Evolutionary conservation across 495 filamentous ascomycete genomes (phyloP), one percentile per base, ranked within the genome.

Genomic region (Corynascus novoguineensis): DNA sequence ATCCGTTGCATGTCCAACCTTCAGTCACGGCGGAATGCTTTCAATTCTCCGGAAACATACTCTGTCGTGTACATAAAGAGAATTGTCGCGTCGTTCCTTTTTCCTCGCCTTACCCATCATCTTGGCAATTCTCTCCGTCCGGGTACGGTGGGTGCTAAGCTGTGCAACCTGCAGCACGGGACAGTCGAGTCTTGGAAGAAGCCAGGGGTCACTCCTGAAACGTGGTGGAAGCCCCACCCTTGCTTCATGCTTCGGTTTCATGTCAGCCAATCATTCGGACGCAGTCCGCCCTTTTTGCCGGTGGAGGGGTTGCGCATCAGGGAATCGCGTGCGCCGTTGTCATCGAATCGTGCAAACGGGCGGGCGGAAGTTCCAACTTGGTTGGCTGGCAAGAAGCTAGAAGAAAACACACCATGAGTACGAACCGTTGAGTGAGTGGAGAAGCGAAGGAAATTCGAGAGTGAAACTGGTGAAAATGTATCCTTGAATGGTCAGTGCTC

Each of bases 261-360:
- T 41, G 37, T 38, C 22, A 25, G 24, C 56, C 56, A 58, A 58
- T 58, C 48, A 25, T 37, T 46, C 14, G 8, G 46, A 29, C 19
- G 29, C 38, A n/a, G 9, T 14, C 28, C 10, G 27, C 37, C 25
- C 1, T 6, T 37, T 58, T 31, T 52, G 47, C 21, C 37, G 49
- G n/a, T 24, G 41, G n/a, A 40, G 49, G 56, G 56, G 47, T 28
- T 17, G 15, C 8, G 31, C 53, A 17, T 8, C 11, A 2, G 14
- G 15, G 15, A 46, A 24, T 19, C 53, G 15, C 15, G n/a, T n/a
- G 28, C 24, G 22, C 37, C 14, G 40, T 31, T 32, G 15, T 17
- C 37, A 45, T 11, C 55, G 55, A 58, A 58, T 45, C 28, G 47
- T 27, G 27, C 37, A 35, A 19, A 34, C 25, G 35, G 25, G 50